phyloP scores from a whole-genome alignment of 1,284 basidiomycete genomes.

The Retiboletus flavoniger region DNA sequence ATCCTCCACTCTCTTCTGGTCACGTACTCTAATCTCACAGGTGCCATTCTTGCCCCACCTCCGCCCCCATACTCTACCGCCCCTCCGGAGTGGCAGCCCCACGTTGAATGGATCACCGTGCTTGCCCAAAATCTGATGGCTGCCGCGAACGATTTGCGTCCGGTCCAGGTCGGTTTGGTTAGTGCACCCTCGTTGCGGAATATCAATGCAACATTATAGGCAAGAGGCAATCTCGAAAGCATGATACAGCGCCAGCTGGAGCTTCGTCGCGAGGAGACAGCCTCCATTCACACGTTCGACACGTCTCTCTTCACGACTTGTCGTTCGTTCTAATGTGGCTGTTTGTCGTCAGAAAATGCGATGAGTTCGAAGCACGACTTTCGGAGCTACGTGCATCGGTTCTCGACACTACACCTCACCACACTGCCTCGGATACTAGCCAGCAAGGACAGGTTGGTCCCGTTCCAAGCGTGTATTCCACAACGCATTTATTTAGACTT shows the following conservation, averaged over 20 bases:
- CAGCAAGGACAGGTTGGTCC: slow-evolving; percentile 20
- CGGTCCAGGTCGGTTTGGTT: slow-evolving; percentile 58
- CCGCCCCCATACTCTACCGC: slow-evolving; percentile 46
- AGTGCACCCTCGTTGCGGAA: background rate
- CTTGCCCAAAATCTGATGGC: slow-evolving; percentile 81
- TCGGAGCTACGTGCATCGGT: slow-evolving; percentile 45
- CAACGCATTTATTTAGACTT: background rate
- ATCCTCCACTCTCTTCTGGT: slow-evolving; percentile 69
- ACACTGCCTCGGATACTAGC: background rate
- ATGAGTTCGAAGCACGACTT: slow-evolving; percentile 61
- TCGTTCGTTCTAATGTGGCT: slow-evolving; percentile 8
- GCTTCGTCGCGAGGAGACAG: slow-evolving; percentile 65
- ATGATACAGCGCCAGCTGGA: slow-evolving; percentile 77
- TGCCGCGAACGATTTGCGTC: slow-evolving; percentile 77
- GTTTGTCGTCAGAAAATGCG: slow-evolving; percentile 55
- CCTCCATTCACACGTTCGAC: slow-evolving; percentile 58
- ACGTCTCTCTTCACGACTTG: background rate
- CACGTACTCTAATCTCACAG: slow-evolving; percentile 65
- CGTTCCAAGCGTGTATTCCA: background rate
- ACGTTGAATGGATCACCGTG: slow-evolving; percentile 72
- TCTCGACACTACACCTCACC: slow-evolving; percentile 15
- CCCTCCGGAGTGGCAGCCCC: slow-evolving; percentile 66
- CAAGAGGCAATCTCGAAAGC: slow-evolving; percentile 66
- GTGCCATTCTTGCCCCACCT: slow-evolving; percentile 61
- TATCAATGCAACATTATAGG: slow-evolving; percentile 40